phyloP scores from a whole-genome alignment of 2,329 filamentous ascomycete genomes.

The Simplicillium sp. region DNA sequence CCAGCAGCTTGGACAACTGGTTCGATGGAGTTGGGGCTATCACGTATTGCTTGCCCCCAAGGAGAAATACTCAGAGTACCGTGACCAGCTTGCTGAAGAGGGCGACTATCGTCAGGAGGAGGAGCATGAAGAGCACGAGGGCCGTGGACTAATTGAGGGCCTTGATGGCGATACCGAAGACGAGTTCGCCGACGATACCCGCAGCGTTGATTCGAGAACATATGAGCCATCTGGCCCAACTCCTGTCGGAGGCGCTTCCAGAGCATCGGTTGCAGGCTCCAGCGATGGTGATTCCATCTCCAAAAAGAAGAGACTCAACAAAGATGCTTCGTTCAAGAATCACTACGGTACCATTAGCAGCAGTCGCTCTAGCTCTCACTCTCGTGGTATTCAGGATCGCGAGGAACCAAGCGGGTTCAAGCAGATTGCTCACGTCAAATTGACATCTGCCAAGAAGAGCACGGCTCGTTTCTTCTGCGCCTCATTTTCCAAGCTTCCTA shows the following conservation, averaged over 20 bases:
- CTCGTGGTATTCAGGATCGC: conserved; percentile 30
- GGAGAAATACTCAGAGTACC: conserved; percentile 59
- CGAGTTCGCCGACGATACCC: conserved; percentile 21
- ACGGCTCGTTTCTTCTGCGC: no score
- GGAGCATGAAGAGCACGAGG: conserved; percentile 30
- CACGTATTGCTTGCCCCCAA: conserved; percentile 87
- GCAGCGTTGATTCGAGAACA: conserved; percentile 31
- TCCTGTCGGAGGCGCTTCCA: conserved; percentile 39
- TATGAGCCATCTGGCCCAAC: conserved; percentile 49
- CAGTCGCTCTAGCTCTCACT: conserved; percentile 38
- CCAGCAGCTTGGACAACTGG: conserved; percentile 89
- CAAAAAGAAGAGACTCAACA: conserved; percentile 34
- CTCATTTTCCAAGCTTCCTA: conserved; percentile 22
- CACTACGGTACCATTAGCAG: conserved; percentile 18
- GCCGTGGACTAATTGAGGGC: conserved; percentile 30
- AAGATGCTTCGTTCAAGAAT: conserved; percentile 23
- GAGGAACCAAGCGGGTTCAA: background rate
- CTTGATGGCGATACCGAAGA: conserved; percentile 27
- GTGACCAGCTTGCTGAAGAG: conserved; percentile 42
- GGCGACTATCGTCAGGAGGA: conserved; percentile 48
- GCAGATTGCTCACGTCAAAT: conserved; percentile 1
- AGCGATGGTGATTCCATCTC: conserved; percentile 28
- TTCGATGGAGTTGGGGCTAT: conserved; percentile 98
- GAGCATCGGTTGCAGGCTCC: conserved; percentile 37
- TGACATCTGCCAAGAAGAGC: conserved; percentile 12